phyloP scores from a whole-genome alignment of 139 green algal species.

The Dunaliella primolecta region DNA sequence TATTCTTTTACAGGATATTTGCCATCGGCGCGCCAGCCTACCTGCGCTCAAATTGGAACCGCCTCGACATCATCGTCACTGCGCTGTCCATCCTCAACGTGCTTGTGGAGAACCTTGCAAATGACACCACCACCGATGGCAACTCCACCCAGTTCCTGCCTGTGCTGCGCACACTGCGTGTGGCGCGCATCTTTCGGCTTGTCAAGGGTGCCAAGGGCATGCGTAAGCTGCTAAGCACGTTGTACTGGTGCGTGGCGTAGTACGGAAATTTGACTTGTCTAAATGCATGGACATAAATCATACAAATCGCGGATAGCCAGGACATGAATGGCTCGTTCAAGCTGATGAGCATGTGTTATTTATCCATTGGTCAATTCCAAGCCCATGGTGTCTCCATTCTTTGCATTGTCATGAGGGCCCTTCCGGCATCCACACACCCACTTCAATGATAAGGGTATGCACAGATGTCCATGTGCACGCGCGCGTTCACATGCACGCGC shows the following conservation, averaged over 20 bases:
- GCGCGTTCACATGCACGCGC: no score
- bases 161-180: conserved; percentile 57
- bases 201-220: conserved; percentile 64
- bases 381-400: no score
- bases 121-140: conserved; percentile 16
- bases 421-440: no score
- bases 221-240: conserved; percentile 59
- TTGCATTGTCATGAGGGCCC: no score
- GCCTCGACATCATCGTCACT: conserved; percentile 52
- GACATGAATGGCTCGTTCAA: no score
- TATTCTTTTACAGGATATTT: background rate
- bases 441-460: no score
- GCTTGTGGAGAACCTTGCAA: conserved; percentile 26
- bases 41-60: conserved; percentile 58
- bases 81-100: conserved; percentile 31
- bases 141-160: conserved; percentile 31
- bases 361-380: no score
- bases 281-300: no score
- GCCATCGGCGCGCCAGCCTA: background rate
- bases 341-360: no score
- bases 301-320: no score
- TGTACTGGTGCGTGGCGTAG: conserved; percentile 47
- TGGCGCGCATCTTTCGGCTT: conserved; percentile 63
- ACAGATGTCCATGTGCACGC: no score
- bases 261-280: no score